Base-by-base conservation (phyloP, 2,329 filamentous ascomycete genomes). In the Alternaria gansuensis region DNA sequence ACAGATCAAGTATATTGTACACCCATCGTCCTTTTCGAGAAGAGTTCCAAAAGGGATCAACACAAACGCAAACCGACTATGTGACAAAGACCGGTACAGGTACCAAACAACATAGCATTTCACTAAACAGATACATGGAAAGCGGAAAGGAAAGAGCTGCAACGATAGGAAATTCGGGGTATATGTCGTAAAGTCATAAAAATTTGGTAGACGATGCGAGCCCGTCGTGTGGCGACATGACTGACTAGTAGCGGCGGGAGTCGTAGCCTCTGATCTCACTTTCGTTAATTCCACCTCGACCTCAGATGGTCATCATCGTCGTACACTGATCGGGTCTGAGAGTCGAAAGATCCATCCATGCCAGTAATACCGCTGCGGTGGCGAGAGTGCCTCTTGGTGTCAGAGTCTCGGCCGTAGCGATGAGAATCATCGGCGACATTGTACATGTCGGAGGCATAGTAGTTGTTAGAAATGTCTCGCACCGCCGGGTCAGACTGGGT, bases 401-500 rank as follows among this genome's bases (percentile, higher is more conserved):
- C 75, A 24, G 67, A 62, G n/a, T 77, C 74, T 53, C 68, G 73
- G 33, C 67, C 65, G 36, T 71, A 73, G 29, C 70, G 63, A 17
- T 68, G 70, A 28, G 65, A 62, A 4, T 76, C 73, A 17, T 78
- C 75, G 8, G 74, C 70, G 2, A 65, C 48, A n/a, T 69, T 72
- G 57, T 77, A 71, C 9, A 75, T 61, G 43, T 73, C 74, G 5
- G 72, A 73, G 2, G 67, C 51, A 45, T 77, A 77, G 43, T 75
- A 75, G 45, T 55, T 68, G 29, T 54, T 56, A 3, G 75, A 71
- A 8, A 74, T 64, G 13, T 77, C 74, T 21, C 67, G 68, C 2
- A 78, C 65, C 17, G 67, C 69, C 4, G 74, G 62, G 26, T 78
- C 76, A 8, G 75, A 77, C 29, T 70, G 65, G 0, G 68, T 76